Base-by-base conservation (phyloP, 768 basidiomycete genomes). In the Cystofilobasidium capitatum region DNA sequence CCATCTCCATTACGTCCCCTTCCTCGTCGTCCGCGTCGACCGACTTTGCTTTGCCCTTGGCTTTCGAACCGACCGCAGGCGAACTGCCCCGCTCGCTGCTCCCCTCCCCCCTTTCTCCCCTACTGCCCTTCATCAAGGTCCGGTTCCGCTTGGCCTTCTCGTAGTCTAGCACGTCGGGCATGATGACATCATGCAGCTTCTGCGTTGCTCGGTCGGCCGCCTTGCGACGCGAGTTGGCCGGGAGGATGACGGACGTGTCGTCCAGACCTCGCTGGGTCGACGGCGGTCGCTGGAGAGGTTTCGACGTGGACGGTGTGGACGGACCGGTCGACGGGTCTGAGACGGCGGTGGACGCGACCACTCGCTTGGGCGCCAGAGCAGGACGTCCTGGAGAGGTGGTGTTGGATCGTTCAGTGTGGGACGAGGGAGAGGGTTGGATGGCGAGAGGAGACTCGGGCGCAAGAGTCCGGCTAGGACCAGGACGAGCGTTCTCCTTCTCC, bases 111-210 rank as follows among this genome's bases (percentile, higher is more conserved):
- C 55, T 65, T 72, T 36, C 33, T 57, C 13, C 65, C 33, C 35
- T 66, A 24, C 59, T 58, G 44, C 62, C 66, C 26, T 36, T 61
- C 66, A 68, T 69, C 39, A 64, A 62, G 47, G 71, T 65, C 47
- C 67, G 68, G 58, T 70, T 63, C 71, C 82, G 82, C 79, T 83
- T 80, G 78, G 91, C 85, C 71, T 82, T 82, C 74, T 89, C 83
- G 72, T 81, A 91, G 65, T 79, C 82, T 45, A 85, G 71, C 3
- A 89, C 80, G 71, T 91, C 89, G 0, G 89, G 89, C 85, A 91
- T 90, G 65, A 91, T 79, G 61, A 79, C 78, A 10, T 82, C 78
- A 51, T 78, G 79, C 58, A 84, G 71, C 47, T 78, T 78, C 59
- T 78, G 76, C 4, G 75, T 79, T 12, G 83, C 84, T 63, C 78